Evolutionary conservation across 176 grass and related monocot genomes (phyloP).

Genomic region (Pontederia paniculata): DNA sequence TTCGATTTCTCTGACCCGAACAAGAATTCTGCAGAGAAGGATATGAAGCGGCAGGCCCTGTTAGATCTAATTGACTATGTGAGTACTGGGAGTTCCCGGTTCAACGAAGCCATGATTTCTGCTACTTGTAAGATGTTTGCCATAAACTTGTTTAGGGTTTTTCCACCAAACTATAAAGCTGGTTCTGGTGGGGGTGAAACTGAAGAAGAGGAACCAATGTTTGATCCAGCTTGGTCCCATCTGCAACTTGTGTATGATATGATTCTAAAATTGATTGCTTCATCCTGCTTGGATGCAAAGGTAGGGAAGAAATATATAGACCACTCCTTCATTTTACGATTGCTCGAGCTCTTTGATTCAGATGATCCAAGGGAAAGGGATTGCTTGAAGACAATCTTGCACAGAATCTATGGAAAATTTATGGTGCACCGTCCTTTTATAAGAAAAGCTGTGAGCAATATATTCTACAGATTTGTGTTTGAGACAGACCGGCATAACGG

Average conservation of each 20-base stretch:
- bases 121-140: slow-evolving; percentile 77
- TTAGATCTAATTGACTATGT: slow-evolving; percentile 82
- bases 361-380: slow-evolving; percentile 95
- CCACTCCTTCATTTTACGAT: slow-evolving; percentile 69
- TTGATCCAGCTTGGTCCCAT: slow-evolving; percentile 85
- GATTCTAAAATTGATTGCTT: slow-evolving; percentile 79
- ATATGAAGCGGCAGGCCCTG: slow-evolving; percentile 79
- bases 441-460: slow-evolving; percentile 79
- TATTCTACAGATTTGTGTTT: slow-evolving; percentile 90
- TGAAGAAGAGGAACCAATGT: slow-evolving; percentile 89
- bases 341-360: slow-evolving; percentile 85
- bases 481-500: slow-evolving; percentile 83
- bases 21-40: slow-evolving; percentile 78
- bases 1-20: slow-evolving; percentile 93
- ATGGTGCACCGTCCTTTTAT: slow-evolving; percentile 97
- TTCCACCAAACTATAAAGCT: slow-evolving; percentile 58
- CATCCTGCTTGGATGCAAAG: slow-evolving; percentile 72
- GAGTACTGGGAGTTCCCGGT: slow-evolving; percentile 36
- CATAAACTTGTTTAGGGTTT: slow-evolving; percentile 71
- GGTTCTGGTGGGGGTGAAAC: slow-evolving; percentile 54
- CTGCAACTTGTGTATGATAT: slow-evolving; percentile 97
- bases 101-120: slow-evolving; percentile 55
- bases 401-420: slow-evolving; percentile 93
- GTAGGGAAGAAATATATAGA: slow-evolving; percentile 88
- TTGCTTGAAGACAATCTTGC: slow-evolving; percentile 85